phyloP scores from a whole-genome alignment of 169 alveolate genomes.

The Cryptosporidium canis region DNA sequence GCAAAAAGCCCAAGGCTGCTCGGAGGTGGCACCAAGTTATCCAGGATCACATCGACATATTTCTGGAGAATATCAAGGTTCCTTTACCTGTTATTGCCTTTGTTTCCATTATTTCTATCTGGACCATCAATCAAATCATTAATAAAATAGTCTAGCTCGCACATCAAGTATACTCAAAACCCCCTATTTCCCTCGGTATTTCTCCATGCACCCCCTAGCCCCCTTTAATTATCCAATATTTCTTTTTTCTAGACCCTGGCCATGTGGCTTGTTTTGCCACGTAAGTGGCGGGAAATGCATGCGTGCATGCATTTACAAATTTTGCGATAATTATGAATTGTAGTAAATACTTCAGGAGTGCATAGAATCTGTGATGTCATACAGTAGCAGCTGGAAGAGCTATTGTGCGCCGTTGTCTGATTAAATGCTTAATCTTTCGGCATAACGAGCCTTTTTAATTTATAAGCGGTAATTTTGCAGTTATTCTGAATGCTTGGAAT shows the following conservation, averaged over 20 bases:
- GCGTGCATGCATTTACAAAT: neutral
- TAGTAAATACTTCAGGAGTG: neutral
- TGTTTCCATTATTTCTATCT: constrained; percentile 3
- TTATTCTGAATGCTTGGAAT: neutral
- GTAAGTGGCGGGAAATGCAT: neutral
- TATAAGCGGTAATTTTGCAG: neutral
- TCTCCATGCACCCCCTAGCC: neutral
- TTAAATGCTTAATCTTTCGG: neutral
- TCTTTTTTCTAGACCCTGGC: neutral
- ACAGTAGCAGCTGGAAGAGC: too few species aligned
- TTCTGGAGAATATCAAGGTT: neutral
- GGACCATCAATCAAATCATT: constrained; percentile 1
- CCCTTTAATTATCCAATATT: neutral
- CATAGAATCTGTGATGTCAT: neutral
- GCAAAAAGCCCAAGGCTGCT: neutral
- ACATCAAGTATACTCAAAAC: neutral
- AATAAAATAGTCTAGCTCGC: neutral
- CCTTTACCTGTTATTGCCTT: constrained; percentile 45
- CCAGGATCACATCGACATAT: neutral
- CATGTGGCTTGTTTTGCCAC: neutral
- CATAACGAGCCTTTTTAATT: neutral
- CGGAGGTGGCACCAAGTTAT: neutral
- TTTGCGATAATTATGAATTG: neutral
- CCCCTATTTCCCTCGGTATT: neutral
- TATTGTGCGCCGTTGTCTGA: too few species aligned